These are phyloP conservation scores for Elaeagnus macrophylla DNA, from an alignment of 306 rosid species.

Conservation along the genomic window DNA sequence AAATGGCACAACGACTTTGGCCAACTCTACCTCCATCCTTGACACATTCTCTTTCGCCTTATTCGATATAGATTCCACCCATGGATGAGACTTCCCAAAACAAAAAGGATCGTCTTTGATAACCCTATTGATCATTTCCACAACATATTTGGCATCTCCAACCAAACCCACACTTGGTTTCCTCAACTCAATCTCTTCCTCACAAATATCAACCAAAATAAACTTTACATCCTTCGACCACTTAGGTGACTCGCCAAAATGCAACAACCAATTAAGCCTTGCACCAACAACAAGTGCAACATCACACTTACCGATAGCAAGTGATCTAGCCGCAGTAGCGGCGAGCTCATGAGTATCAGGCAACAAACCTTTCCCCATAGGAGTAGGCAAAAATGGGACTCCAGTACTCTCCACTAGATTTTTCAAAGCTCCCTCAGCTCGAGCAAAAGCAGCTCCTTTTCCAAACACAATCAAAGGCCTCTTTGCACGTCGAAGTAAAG, in stretches of 20 bases:
- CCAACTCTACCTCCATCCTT: constrained; percentile 76
- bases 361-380: constrained; percentile 85
- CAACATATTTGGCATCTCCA: constrained; percentile 66
- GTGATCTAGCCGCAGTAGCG: constrained; percentile 80
- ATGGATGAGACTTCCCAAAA: constrained; percentile 63
- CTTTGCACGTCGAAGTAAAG: constrained; percentile 48
- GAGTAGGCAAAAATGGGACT: constrained; percentile 89
- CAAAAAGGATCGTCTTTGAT: constrained; percentile 91
- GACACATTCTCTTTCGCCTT: constrained; percentile 59
- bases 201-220: constrained; percentile 60
- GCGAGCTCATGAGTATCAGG: constrained; percentile 78
- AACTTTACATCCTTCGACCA: constrained; percentile 86
- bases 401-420: constrained; percentile 71
- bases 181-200: constrained; percentile 69
- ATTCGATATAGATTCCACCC: constrained; percentile 59
- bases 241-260: constrained; percentile 89
- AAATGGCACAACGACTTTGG: constrained; percentile 75
- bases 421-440: constrained; percentile 53
- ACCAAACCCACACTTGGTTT: constrained; percentile 73
- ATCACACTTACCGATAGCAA: constrained; percentile 87
- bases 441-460: constrained; percentile 81
- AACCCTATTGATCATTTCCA: constrained; percentile 56
- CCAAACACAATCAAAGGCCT: constrained; percentile 84
- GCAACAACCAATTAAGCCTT: constrained; percentile 77
- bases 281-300: constrained; percentile 87